Evolutionary conservation across 805 yeast genomes (phyloP), one percentile per base, ranked within the genome.

Genomic region (Candida corydali): DNA sequence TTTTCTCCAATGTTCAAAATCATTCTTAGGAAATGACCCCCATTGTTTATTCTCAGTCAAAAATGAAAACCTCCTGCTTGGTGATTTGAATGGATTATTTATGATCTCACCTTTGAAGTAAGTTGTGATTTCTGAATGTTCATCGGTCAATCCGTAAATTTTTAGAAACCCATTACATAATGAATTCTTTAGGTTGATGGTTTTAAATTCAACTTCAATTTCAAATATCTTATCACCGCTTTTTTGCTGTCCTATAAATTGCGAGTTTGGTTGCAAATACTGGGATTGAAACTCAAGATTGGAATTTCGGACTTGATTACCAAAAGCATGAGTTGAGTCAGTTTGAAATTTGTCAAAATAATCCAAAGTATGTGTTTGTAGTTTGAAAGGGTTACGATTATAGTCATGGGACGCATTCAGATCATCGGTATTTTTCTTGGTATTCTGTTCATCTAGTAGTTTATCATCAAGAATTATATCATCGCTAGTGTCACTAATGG

Each of bases 71-170:
- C 43, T 44, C 11, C 43, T 44, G 11, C 44, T 42, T 37, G 36
- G 44, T 11, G 49, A 41, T 34, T 50, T 49, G 25, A 60, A 46
- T 48, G 75, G 52, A 64, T 73, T 42, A 44, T 84, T 81, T 32
- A 82, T 70, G 45, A 82, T 80, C 49, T 82, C 87, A 3, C 84
- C 86, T 46, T 73, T 77, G 61, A 82, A 82, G 47, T 80, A 82
- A 6, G 89, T 82, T n/a, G 78, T 72, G 44, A 82, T 73, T 37
- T 75, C 73, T 2, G 85, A 82, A 43, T 77, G 70, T 29, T 72
- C 64, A 27, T 71, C 78, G 0, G 86, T 80, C 34, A 82, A 65
- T 3, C 86, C 86, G 31, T 75, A 69, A 40, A 82, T 82, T 40
- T 76, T 76, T 32, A 82, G 61, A 44, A 78, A 80, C 4, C 89